phyloP scores from a whole-genome alignment of 2,329 filamentous ascomycete species.

The Cadophora malorum region DNA sequence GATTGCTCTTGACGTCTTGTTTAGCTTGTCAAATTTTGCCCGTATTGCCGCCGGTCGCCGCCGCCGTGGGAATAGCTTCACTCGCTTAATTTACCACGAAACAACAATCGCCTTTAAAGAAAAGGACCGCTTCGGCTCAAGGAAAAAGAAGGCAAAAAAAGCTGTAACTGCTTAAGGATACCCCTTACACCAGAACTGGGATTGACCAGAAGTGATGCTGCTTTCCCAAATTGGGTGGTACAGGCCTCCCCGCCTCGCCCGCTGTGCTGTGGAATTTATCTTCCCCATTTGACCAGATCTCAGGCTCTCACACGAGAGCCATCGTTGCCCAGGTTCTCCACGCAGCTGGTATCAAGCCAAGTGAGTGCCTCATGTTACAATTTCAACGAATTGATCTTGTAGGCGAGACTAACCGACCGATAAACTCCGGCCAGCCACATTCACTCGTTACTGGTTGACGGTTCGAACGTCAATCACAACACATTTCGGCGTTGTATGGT shows the following conservation, averaged over 20 bases:
- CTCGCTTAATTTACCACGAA: neutral
- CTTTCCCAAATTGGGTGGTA: neutral
- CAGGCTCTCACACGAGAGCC: neutral
- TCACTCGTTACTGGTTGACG: conserved; percentile 10
- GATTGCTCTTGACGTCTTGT: no score
- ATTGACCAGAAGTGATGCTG: neutral
- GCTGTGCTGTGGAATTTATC: neutral
- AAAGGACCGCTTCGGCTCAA: neutral
- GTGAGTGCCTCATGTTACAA: neutral
- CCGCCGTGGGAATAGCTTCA: conserved; percentile 1
- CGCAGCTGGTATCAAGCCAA: conserved; percentile 4
- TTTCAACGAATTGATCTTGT: neutral
- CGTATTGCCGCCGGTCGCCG: no score
- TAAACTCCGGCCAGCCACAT: neutral
- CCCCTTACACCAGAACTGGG: conserved; percentile 2
- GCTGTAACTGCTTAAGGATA: conserved; percentile 13
- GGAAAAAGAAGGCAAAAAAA: neutral
- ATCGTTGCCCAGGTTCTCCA: neutral
- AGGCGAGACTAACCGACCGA: neutral
- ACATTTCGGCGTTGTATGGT: conserved; percentile 1
- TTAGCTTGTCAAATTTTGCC: no score
- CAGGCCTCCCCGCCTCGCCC: neutral
- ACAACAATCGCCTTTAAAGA: neutral
- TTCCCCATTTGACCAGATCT: neutral
- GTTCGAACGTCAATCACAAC: neutral